Evolutionary conservation across 371 early-diverging fungal species (phyloP), one percentile per base, ranked within the genome.

Genomic region (Mortierella sp.): DNA sequence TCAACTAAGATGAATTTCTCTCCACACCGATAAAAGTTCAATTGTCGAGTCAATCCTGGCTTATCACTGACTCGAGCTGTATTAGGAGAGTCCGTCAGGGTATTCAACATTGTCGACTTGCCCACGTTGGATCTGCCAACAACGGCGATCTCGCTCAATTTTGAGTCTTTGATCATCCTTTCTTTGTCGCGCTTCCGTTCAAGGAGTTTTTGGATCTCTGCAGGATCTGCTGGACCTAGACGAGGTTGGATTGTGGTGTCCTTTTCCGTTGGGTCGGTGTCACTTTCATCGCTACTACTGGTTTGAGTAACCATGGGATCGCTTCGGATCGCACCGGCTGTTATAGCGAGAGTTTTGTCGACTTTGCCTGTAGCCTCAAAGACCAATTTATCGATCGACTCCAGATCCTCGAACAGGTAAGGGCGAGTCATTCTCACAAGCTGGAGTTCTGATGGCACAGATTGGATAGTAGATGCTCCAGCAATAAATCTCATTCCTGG

Each of bases 11-110:
- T 84, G 64, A 95, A 90, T 43, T 86, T 80, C 21, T 81, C 79
- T 2, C 86, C 88, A 11, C 88, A 92, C 6, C 88, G 83, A 73
- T 87, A 95, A 73, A 94, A 95, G 74, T 94, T 94, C 66, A 95
- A 65, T 76, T 93, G 94, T 52, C 91, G 93, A 7, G 95, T 95
- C 51, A 93, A 70, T 7, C 95, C 95, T 7, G 95, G 95, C 65
- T 90, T 92, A 71, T 91, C 89, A 14, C 90, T 90, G 12, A 85
- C 86, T 26, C 92, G 84, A 0, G 87, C 92, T 16, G 85, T 82
- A 6, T 88, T 83, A 23, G 72, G 77, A 0, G 92, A 87, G 15
- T 85, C 88, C 25, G 92, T 89, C 25, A 93, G 48, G 44, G 84
- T 82, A 68, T 93, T 94, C 44, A 95, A 66, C 57, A 94, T 85